These are phyloP conservation scores for Blakeslea trispora DNA, from an alignment of 371 early-diverging fungal genomes.

Conservation along the genomic window DNA sequence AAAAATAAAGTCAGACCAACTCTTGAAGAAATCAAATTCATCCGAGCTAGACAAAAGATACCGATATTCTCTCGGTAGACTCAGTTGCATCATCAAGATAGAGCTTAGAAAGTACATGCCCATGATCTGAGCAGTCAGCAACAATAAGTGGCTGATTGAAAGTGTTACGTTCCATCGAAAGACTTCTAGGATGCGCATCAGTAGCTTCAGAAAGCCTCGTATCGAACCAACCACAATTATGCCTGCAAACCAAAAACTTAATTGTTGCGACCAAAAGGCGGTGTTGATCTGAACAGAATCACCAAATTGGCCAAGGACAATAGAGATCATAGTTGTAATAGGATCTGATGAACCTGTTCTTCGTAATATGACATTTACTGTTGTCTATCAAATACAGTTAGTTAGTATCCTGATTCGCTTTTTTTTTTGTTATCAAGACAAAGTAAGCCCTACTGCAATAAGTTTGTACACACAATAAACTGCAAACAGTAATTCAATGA, in stretches of 20 bases:
- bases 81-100: slow-evolving; percentile 89
- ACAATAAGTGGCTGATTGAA: slow-evolving; percentile 68
- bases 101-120: slow-evolving; percentile 91
- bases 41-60: slow-evolving; percentile 47
- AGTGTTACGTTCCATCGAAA: slow-evolving; percentile 58
- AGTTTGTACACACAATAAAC: slow-evolving; percentile 89
- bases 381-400: slow-evolving; percentile 46
- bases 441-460: slow-evolving; percentile 71
- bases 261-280: slow-evolving; percentile 86
- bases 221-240: slow-evolving; percentile 85
- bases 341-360: slow-evolving; percentile 83
- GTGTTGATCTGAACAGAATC: slow-evolving; percentile 63
- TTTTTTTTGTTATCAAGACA: neutral
- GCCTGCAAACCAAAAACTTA: slow-evolving; percentile 90
- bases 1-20: slow-evolving; percentile 94
- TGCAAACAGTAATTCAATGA: slow-evolving; percentile 80
- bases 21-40: slow-evolving; percentile 87
- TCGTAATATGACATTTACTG: slow-evolving; percentile 76
- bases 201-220: slow-evolving; percentile 80
- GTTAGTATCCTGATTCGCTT: neutral
- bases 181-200: slow-evolving; percentile 73
- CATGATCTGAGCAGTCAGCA: slow-evolving; percentile 87
- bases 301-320: slow-evolving; percentile 62
- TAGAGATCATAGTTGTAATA: slow-evolving; percentile 75
- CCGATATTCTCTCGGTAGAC: slow-evolving; percentile 82